phyloP scores from a whole-genome alignment of 257 asterid genomes.

The Vinca minor region DNA sequence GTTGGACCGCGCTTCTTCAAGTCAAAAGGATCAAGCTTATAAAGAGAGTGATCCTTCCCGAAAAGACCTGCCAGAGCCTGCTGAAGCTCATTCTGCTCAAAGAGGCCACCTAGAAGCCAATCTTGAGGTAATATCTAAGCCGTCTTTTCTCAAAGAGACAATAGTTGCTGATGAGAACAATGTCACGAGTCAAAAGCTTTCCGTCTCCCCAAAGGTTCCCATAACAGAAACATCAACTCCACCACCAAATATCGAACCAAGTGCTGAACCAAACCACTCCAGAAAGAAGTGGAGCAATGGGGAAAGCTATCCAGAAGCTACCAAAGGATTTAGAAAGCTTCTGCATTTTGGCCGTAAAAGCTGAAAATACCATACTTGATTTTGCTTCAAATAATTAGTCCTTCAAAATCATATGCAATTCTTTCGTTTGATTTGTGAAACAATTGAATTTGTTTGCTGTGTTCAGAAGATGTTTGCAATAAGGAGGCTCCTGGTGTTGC shows the following conservation, averaged over 20 bases:
- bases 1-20: constrained; percentile 32
- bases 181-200: constrained; percentile 25
- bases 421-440: constrained; percentile 12
- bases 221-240: constrained; percentile 39
- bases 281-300: constrained; percentile 64
- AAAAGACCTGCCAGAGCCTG: constrained; percentile 10
- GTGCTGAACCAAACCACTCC: constrained; percentile 27
- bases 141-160: constrained; percentile 8
- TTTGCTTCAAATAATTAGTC: background rate
- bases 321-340: constrained; percentile 68
- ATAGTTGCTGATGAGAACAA: constrained; percentile 14
- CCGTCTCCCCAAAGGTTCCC: constrained; percentile 29
- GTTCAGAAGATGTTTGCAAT: constrained; percentile 1
- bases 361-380: constrained; percentile 18
- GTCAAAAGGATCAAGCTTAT: constrained; percentile 29
- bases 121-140: constrained; percentile 7
- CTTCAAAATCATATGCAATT: constrained; percentile 1
- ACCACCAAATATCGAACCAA: constrained; percentile 32
- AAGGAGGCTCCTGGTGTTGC: constrained; percentile 16
- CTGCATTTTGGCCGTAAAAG: constrained; percentile 55
- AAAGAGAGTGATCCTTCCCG: constrained; percentile 15
- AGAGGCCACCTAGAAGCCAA: constrained; percentile 6
- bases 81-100: constrained; percentile 16
- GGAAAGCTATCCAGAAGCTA: constrained; percentile 46
- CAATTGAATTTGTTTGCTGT: constrained; percentile 6